Evolutionary conservation across 2,329 filamentous ascomycete species (phyloP).

Genomic region (Fusarium circinatum): DNA sequence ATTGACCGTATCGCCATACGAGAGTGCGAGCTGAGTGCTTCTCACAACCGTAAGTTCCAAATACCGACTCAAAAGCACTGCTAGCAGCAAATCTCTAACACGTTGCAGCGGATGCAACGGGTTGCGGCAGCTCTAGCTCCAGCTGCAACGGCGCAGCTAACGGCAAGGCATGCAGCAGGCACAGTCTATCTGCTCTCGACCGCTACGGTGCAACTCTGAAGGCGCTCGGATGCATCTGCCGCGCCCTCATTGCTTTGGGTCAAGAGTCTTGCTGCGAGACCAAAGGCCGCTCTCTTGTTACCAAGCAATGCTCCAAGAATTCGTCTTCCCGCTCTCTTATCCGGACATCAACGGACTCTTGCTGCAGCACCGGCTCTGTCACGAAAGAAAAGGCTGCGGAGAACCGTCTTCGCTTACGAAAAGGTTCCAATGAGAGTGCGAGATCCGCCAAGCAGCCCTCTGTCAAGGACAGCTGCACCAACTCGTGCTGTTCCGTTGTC

Average conservation of each 20-base stretch:
- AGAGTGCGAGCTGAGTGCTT: conserved; percentile 47
- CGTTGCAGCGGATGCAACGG: not conserved
- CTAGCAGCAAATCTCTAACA: not conserved
- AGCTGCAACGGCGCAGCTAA: conserved; percentile 25
- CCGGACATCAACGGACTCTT: conserved; percentile 43
- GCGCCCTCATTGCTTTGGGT: conserved; percentile 61
- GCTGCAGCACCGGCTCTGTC: conserved; percentile 33
- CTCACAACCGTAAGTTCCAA: not conserved
- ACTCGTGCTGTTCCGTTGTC: conserved; percentile 25
- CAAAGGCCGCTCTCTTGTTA: conserved; percentile 39
- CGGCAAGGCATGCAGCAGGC: conserved; percentile 52
- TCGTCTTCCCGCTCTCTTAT: conserved; percentile 16
- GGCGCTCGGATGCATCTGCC: conserved; percentile 64
- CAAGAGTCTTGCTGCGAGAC: conserved; percentile 61
- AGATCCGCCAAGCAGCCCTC: conserved; percentile 1
- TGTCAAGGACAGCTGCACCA: conserved; percentile 12
- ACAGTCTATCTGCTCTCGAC: conserved; percentile 49
- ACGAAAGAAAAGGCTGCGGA: conserved; percentile 15
- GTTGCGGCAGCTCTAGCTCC: not conserved
- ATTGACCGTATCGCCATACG: conserved; percentile 57
- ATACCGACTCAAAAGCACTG: not conserved
- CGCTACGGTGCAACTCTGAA: conserved; percentile 57
- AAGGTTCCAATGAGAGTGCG: conserved; percentile 15
- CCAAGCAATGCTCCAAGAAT: conserved; percentile 43
- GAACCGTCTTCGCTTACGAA: conserved; percentile 22